Base-by-base conservation (phyloP, 352 stramenopile species). In the Pythium insidiosum region DNA sequence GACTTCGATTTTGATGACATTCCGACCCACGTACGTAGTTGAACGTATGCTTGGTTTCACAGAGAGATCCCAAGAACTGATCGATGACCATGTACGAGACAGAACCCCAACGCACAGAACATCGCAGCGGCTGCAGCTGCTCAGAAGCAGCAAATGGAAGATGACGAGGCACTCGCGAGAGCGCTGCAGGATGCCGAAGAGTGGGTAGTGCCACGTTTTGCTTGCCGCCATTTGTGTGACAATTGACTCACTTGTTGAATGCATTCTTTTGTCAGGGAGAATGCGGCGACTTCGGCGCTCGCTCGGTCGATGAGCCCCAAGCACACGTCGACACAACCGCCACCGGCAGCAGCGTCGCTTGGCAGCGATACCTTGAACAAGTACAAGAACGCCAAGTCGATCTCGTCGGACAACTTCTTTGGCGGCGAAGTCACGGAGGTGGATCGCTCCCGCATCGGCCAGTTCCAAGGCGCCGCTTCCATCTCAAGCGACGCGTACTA, bases 371-470 rank as follows among this genome's bases (percentile, higher is more conserved):
- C 70, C n/a, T 53, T 94, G 37, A 63, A 95, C 63, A 95, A 95
- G 56, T 95, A 94, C 66, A 94, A 94, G 58, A 95, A 95, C 39
- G 78, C 82, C 50, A 95, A 95, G 53, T 91, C 79, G 2, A 95
- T 95, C 40, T 94, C 81, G 18, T 95, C 84, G 7, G 82, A 88
- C 47, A 92, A 95, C 28, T 94, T 93, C 50, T 95, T 95, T 47
- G 80, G 77, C 5, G 66, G 71, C 19, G 84, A 94, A 40, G 50
- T 62, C 5, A 47, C 56, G 11, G 50, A 73, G 5, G 70, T 68
- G 20, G 78, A 93, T 50, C 74, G 46, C 5, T 68, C 69, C 33
- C 66, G 88, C 21, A 48, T 94, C 34, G 67, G 74, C 56, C 67
- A 73, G 45, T 89, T 93, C 43, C 78, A 88, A 45, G 71, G 74